Conservation (phyloP, 768 basidiomycete species). For the Xerocomus potaroensis region DNA sequence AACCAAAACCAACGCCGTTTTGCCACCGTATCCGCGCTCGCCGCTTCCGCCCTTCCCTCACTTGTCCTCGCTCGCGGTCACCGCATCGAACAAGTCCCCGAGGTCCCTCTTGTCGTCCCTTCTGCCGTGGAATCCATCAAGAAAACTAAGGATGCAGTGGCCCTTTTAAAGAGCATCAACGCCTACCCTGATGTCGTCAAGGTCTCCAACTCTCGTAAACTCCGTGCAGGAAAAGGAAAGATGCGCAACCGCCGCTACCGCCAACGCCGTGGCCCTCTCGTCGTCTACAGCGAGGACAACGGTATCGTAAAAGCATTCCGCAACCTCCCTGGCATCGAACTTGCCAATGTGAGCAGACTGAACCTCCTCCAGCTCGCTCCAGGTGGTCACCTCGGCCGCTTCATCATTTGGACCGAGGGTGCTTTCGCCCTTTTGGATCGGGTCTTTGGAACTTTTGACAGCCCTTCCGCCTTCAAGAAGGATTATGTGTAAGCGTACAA, state of each 20-base stretch:
- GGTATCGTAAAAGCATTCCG: constrained; percentile 99
- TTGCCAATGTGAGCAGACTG: constrained; percentile 88
- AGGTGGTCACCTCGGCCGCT: constrained; percentile 98
- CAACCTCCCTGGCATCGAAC: constrained; percentile 97
- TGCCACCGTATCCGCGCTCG: constrained; percentile 95
- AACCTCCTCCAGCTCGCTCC: constrained; percentile 99
- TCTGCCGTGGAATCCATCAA: constrained; percentile 77
- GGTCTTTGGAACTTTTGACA: constrained; percentile 93
- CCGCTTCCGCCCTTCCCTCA: constrained; percentile 92
- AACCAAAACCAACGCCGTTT: constrained; percentile 99
- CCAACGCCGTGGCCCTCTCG: constrained; percentile 94
- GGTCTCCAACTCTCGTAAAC: constrained; percentile 95
- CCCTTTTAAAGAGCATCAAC: constrained; percentile 84
- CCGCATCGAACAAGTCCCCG: constrained; percentile 95
- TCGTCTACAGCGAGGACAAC: constrained; percentile 96
- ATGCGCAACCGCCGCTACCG: constrained; percentile 94
- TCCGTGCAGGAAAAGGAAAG: constrained; percentile 97
- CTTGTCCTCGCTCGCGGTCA: constrained; percentile 99
- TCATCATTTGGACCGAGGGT: constrained; percentile 98
- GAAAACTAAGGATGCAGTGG: constrained; percentile 96
- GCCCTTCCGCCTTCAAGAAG: constrained; percentile 81
- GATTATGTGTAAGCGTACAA: constrained; percentile 64
- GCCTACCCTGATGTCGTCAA: constrained; percentile 94
- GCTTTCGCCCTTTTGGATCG: constrained; percentile 92
- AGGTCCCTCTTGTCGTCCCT: constrained; percentile 91